Evolutionary conservation across 2,329 filamentous ascomycete species (phyloP).

Genomic region (Aureobasidium melanogenum): DNA sequence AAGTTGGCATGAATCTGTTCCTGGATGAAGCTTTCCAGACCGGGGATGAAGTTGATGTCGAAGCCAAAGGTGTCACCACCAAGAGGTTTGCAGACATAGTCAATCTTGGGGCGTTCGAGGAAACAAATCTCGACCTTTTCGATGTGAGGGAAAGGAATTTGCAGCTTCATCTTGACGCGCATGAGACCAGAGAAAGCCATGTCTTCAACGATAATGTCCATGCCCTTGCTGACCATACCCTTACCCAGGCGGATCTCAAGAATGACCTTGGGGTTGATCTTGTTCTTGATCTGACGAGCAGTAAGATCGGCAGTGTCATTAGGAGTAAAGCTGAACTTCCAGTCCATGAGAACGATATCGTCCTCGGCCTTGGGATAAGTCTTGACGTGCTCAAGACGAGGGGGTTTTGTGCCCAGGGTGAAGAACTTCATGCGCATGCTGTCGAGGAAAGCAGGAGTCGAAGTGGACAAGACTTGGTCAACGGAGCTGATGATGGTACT

Average conservation of each 20-base stretch:
- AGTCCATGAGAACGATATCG: constrained; percentile 96
- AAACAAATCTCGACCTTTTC: constrained; percentile 95
- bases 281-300: constrained; percentile 78
- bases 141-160: constrained; percentile 90
- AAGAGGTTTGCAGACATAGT: constrained; percentile 96
- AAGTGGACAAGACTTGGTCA: constrained; percentile 88
- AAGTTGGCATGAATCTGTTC: constrained; percentile 94
- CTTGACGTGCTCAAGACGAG: constrained; percentile 94
- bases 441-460: constrained; percentile 86
- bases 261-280: constrained; percentile 93
- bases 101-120: constrained; percentile 76
- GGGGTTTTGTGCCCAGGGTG: constrained; percentile 87
- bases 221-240: constrained; percentile 90
- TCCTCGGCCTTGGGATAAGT: constrained; percentile 94
- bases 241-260: constrained; percentile 92
- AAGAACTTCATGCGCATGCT: constrained; percentile 91
- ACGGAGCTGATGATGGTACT: constrained; percentile 88
- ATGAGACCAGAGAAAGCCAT: constrained; percentile 94
- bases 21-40: constrained; percentile 84
- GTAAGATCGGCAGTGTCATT: constrained; percentile 93
- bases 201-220: constrained; percentile 96
- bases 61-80: constrained; percentile 94
- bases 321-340: constrained; percentile 98
- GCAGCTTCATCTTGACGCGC: constrained; percentile 95
- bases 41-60: constrained; percentile 98